Evolutionary conservation across 345 rosid genomes (phyloP), one percentile per base, ranked within the genome.

Genomic region (Salix udensis): DNA sequence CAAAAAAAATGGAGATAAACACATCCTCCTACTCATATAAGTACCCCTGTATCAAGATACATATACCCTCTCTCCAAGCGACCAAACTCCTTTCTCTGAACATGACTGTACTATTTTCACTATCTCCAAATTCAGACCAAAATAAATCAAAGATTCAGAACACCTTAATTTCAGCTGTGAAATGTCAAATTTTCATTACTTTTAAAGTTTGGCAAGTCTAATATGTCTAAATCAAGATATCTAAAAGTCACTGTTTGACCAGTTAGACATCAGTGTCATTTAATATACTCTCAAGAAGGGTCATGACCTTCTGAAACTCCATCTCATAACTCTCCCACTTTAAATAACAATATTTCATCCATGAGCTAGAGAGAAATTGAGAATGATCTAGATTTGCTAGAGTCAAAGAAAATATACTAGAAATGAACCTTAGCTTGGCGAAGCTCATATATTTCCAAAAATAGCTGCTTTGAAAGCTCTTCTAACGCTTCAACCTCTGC

Each of bases 361-460:
- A 23, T 21, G 31, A 26, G 53, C 66, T 68, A 21, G 44, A 16
- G 14, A 62, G 62, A 26, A 30, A 64, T 13, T 77, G 18, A 36
- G 15, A 62, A 69, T 18, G 34, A 23, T 28, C 37, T 24, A 7
- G 24, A 69, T 60, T 31, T 26, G 40, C 65, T 24, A 42, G n/a
- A 34, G 9, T 21, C 7, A 18, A 44, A 75, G 66, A 79, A 79
- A 28, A 80, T 66, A 39, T 70, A 23, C 31, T 46, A 66, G 65
- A 64, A 61, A 34, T 14, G 67, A 76, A 93, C 98, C 97, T 93
- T 96, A 78, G 99, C 94, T 78, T 93, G 98, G 78, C 92, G 97
- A 85, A 96, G 98, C 87, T 96, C 99, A 82, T 91, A 96, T 55
- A 96, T 93, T 84, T 96, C 99, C 88, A 96, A 79, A 86, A 96